Percentiles rank a stretch among this genome's conserved stretches.
Evolutionary conservation across 805 yeast genomes (phyloP).

Genomic region (Candida morakotiae): DNA sequence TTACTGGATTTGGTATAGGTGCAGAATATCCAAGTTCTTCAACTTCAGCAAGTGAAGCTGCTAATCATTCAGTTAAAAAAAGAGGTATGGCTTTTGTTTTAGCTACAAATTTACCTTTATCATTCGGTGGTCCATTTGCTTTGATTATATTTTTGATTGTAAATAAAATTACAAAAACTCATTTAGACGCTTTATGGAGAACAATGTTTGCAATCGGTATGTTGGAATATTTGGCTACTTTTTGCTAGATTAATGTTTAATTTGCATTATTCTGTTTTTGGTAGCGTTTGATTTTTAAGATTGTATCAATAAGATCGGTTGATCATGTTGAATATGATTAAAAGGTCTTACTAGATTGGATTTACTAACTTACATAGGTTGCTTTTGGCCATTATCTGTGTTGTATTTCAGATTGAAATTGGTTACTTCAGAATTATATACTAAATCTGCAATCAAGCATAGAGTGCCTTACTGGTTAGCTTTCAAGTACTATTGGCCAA

Average conservation of each 20-base stretch:
- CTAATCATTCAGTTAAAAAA: constrained; percentile 58
- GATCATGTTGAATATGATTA: no score
- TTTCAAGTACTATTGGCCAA: constrained; percentile 62
- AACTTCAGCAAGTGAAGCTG: constrained; percentile 67
- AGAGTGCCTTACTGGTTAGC: constrained; percentile 53
- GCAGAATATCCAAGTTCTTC: constrained; percentile 74
- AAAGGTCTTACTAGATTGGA: no score
- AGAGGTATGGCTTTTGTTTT: constrained; percentile 65
- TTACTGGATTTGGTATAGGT: constrained; percentile 76
- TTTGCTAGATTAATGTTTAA: no score
- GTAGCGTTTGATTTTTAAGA: no score
- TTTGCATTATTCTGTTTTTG: no score
- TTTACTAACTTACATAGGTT: constrained; percentile 20
- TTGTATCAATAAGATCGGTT: no score
- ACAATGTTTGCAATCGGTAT: constrained; percentile 54
- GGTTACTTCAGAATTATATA: constrained; percentile 63
- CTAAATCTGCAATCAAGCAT: constrained; percentile 57
- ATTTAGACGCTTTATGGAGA: constrained; percentile 60
- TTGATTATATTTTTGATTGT: constrained; percentile 65
- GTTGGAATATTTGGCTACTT: no score
- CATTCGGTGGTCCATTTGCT: constrained; percentile 80
- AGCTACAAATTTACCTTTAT: constrained; percentile 69
- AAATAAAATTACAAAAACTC: constrained; percentile 48
- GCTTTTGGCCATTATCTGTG: constrained; percentile 66
- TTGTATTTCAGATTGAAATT: constrained; percentile 69